phyloP scores from a whole-genome alignment of 2,329 filamentous ascomycete genomes.

The Aspergillus sp. region DNA sequence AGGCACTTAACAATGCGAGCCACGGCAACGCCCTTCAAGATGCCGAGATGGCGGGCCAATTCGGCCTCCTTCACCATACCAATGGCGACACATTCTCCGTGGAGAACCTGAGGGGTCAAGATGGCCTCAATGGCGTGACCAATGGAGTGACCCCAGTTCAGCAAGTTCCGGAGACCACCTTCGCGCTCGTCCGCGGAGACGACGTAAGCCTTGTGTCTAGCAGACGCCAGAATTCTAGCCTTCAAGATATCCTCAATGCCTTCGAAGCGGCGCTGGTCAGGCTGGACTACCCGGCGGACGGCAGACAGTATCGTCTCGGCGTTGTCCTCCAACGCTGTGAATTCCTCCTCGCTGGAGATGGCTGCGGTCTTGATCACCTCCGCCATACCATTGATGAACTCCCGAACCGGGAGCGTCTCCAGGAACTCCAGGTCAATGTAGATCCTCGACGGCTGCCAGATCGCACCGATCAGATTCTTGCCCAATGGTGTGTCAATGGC shows the following conservation, averaged over 20 bases:
- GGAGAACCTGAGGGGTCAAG: slow-evolving; percentile 88
- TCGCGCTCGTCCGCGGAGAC: slow-evolving; percentile 94
- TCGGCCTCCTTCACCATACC: slow-evolving; percentile 99
- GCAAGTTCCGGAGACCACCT: slow-evolving; percentile 85
- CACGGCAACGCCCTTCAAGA: slow-evolving; percentile 82
- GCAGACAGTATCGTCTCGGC: slow-evolving; percentile 74
- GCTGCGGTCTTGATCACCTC: slow-evolving; percentile 98
- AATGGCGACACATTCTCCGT: slow-evolving; percentile 94
- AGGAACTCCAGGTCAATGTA: slow-evolving; percentile 94
- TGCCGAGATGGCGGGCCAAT: slow-evolving; percentile 82
- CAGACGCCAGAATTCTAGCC: slow-evolving; percentile 82
- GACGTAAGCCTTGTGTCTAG: slow-evolving; percentile 90
- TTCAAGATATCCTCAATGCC: slow-evolving; percentile 72
- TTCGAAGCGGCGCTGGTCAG: slow-evolving; percentile 63
- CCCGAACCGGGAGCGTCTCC: slow-evolving; percentile 82
- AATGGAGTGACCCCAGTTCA: slow-evolving; percentile 98
- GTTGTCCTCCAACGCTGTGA: slow-evolving; percentile 78
- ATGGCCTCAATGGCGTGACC: slow-evolving; percentile 96
- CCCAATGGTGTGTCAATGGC: slow-evolving; percentile 95
- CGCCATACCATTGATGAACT: slow-evolving; percentile 98
- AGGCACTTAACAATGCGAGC: slow-evolving; percentile 91
- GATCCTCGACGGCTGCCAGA: slow-evolving; percentile 93
- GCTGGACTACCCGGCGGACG: slow-evolving; percentile 62
- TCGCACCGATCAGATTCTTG: slow-evolving; percentile 93
- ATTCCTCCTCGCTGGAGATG: slow-evolving; percentile 90